These are phyloP conservation scores for Millerago galiae DNA, from an alignment of 805 yeast species.

Conservation along the genomic window DNA sequence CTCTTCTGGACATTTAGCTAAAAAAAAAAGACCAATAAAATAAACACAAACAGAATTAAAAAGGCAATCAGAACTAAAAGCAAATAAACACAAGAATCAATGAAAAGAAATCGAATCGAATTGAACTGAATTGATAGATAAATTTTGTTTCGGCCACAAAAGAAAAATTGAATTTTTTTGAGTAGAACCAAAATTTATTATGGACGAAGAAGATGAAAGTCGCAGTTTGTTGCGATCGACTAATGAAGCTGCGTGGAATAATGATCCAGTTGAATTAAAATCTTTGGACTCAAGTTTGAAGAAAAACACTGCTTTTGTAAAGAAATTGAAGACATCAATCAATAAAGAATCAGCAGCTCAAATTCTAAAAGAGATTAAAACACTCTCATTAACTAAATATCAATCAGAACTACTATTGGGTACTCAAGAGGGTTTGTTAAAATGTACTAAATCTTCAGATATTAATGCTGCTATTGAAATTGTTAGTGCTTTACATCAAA, in stretches of 20 bases:
- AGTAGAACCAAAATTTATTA: too few species aligned
- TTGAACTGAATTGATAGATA: too few species aligned
- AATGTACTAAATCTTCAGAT: slow-evolving; percentile 49
- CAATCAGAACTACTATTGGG: slow-evolving; percentile 62
- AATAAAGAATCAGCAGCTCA: slow-evolving; percentile 42
- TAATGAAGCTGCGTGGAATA: slow-evolving; percentile 20
- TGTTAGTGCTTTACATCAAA: slow-evolving; percentile 67
- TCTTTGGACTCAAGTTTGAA: slow-evolving; percentile 68
- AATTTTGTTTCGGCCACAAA: too few species aligned
- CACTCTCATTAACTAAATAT: slow-evolving; percentile 67
- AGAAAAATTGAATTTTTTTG: too few species aligned
- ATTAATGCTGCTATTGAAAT: slow-evolving; percentile 59
- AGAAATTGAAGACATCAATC: slow-evolving; percentile 54
- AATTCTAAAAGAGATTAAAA: slow-evolving; percentile 53
- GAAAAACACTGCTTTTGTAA: slow-evolving; percentile 75
- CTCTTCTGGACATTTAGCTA: neutral
- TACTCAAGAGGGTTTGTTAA: slow-evolving; percentile 53
- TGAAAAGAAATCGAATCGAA: too few species aligned
- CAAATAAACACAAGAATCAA: too few species aligned
- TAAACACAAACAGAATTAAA: neutral
- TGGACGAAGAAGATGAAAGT: slow-evolving; percentile 1
- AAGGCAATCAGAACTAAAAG: neutral
- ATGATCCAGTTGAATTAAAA: slow-evolving; percentile 10
- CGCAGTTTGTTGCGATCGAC: slow-evolving; percentile 7
- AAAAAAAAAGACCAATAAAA: neutral